phyloP scores from a whole-genome alignment of 306 rosid genomes.

The Echinosophora koreensis region DNA sequence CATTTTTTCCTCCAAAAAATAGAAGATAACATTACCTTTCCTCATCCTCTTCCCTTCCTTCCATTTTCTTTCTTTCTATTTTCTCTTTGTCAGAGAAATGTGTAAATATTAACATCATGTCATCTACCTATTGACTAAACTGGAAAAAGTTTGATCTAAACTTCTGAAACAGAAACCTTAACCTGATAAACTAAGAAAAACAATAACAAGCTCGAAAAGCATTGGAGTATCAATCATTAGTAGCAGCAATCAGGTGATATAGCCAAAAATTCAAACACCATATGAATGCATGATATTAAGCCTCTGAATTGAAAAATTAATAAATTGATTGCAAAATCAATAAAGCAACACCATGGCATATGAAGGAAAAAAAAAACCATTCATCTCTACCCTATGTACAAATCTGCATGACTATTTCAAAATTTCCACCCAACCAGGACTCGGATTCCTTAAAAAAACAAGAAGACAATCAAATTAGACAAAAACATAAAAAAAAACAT shows the following conservation, averaged over 20 bases:
- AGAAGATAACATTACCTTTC: no score
- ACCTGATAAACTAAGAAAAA: not conserved
- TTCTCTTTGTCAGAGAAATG: not conserved
- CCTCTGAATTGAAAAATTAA: not conserved
- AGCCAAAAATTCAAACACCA: conserved; percentile 3
- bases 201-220: not conserved
- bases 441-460: not conserved
- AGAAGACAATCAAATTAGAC: not conserved
- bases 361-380: not conserved
- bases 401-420: conserved; percentile 10
- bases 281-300: not conserved
- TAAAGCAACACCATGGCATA: not conserved
- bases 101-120: not conserved
- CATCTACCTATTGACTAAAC: not conserved
- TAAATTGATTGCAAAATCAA: not conserved
- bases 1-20: no score
- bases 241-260: conserved; percentile 22
- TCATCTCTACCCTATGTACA: not conserved
- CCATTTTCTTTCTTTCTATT: no score
- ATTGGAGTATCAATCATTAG: not conserved
- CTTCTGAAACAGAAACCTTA: not conserved
- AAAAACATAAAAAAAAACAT: not conserved
- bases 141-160: not conserved
- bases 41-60: no score
- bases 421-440: not conserved